phyloP scores from a whole-genome alignment of 116 monocot genomes.

The Papilionanthe hybrid region DNA sequence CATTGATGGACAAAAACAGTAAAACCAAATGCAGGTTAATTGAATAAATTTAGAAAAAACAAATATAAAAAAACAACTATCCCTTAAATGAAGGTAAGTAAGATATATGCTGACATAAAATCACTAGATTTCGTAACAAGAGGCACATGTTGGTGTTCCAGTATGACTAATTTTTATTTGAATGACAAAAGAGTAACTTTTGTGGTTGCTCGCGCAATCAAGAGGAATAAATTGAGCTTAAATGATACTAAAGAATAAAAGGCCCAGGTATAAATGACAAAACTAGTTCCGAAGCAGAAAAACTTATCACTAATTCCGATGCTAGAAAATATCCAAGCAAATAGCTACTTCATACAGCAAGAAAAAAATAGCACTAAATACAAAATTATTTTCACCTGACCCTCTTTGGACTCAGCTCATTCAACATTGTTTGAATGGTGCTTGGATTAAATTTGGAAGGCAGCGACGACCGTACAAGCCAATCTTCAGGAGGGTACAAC shows the following conservation, averaged over 20 bases:
- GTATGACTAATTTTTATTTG: background rate
- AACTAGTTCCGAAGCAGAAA: background rate
- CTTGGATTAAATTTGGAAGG: conserved; percentile 71
- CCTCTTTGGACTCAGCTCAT: conserved; percentile 54
- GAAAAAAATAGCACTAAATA: background rate
- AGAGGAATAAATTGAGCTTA: background rate
- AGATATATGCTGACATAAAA: no score
- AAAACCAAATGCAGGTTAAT: no score
- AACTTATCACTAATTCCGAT: background rate
- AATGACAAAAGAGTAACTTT: background rate
- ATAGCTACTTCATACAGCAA: background rate
- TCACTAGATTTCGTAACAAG: no score
- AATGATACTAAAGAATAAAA: background rate
- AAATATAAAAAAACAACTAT: no score
- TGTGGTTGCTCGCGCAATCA: background rate
- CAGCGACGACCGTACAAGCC: conserved; percentile 71
- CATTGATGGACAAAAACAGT: no score
- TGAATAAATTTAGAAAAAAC: no score
- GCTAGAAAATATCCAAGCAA: background rate
- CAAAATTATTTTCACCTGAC: conserved; percentile 45
- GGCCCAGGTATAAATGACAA: background rate
- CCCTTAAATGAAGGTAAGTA: no score
- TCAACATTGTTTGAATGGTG: conserved; percentile 39
- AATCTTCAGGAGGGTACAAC: conserved; percentile 89
- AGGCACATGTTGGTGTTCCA: background rate